Conservation (phyloP, 1,284 basidiomycete genomes). For the Fomitiporia mediterranea region DNA sequence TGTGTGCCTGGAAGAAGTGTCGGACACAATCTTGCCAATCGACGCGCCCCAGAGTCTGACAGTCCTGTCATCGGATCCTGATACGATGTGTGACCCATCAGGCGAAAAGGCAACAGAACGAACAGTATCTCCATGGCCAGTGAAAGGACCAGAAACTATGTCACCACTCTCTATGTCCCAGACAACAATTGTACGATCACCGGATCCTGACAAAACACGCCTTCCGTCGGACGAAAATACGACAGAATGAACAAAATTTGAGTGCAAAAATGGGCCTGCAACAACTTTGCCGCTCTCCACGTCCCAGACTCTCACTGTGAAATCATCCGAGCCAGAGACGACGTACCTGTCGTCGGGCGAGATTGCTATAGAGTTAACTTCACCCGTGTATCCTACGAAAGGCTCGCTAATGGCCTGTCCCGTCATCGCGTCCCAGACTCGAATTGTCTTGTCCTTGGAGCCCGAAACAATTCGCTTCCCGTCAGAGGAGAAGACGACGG, state of each 20-base stretch:
- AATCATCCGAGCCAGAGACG: too few relatives aligned
- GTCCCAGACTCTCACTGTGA: too few relatives aligned
- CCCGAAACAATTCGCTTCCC: not conserved
- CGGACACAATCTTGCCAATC: too few relatives aligned
- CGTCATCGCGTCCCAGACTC: not conserved
- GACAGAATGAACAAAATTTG: too few relatives aligned
- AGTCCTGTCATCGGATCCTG: not conserved
- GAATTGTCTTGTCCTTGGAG: not conserved
- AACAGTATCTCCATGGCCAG: not conserved
- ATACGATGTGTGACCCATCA: not conserved
- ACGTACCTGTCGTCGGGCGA: slow-evolving; percentile 19
- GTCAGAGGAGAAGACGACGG: not conserved
- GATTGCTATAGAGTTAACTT: slow-evolving; percentile 12
- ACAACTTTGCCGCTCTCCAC: too few relatives aligned
- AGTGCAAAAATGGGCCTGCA: too few relatives aligned
- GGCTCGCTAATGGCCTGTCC: not conserved
- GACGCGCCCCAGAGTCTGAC: not conserved
- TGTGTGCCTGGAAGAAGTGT: too few relatives aligned
- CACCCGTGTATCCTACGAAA: slow-evolving; percentile 1
- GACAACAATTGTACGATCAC: slow-evolving; percentile 1
- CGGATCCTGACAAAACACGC: slow-evolving; percentile 24
- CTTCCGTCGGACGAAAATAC: too few relatives aligned
- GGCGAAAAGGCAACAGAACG: not conserved
- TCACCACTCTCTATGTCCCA: not conserved
- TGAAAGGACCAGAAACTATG: not conserved